Conservation (phyloP, 129 eudicot species). For the Silybum marianum region DNA sequence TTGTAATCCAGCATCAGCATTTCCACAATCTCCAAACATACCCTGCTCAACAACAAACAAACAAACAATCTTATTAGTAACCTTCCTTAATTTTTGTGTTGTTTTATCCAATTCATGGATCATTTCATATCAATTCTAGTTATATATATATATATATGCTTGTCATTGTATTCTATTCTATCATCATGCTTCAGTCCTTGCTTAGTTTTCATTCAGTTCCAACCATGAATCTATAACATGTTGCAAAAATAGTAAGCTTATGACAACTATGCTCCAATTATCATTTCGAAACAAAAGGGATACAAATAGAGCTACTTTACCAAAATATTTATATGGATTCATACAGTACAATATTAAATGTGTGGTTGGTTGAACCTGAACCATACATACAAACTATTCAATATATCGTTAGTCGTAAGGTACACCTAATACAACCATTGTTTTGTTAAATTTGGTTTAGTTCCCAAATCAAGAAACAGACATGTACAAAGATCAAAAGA, state of each 20-base stretch:
- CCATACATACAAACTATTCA: too few relatives aligned
- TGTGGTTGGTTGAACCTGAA: background rate
- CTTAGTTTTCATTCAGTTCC: background rate
- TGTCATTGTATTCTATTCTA: background rate
- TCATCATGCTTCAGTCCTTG: background rate
- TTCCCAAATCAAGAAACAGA: background rate
- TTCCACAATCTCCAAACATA: background rate
- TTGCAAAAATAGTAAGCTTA: background rate
- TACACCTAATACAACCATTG: background rate
- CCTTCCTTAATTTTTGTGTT: background rate
- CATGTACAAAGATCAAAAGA: background rate
- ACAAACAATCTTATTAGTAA: background rate
- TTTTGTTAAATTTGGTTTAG: too few relatives aligned
- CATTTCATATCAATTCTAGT: background rate
- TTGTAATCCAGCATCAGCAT: background rate
- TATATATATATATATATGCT: background rate
- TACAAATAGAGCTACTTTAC: background rate
- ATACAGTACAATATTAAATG: too few relatives aligned
- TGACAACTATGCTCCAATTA: background rate
- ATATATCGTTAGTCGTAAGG: too few relatives aligned
- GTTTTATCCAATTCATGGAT: background rate
- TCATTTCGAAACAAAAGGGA: background rate
- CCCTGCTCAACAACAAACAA: slow-evolving; percentile 1
- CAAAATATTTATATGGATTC: background rate
- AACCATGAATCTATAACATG: background rate